A percentile compares a stretch with the other conserved stretches of the same genome.
These are phyloP conservation scores for Podospora sp. DNA, from an alignment of 495 filamentous ascomycete genomes.

Conservation along the genomic window DNA sequence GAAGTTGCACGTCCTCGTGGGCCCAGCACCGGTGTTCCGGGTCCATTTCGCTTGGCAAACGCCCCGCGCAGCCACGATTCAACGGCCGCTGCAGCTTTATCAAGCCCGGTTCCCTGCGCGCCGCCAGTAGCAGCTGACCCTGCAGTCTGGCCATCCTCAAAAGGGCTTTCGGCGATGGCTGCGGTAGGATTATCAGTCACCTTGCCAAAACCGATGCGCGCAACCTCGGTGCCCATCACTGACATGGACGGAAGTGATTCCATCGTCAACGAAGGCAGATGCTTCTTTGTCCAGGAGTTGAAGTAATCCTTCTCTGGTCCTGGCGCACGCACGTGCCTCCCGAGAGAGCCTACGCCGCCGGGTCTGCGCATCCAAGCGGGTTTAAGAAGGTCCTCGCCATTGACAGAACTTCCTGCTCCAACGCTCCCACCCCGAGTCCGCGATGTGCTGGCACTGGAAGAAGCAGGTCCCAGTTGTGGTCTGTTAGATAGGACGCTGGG, in stretches of 20 bases:
- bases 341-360: conserved; percentile 82
- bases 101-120: conserved; percentile 54
- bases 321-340: conserved; percentile 65
- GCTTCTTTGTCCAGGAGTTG: conserved; percentile 75
- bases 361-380: conserved; percentile 70
- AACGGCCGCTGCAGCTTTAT: conserved; percentile 81
- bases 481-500: conserved; percentile 38
- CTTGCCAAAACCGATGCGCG: conserved; percentile 51
- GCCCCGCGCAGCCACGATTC: conserved; percentile 88
- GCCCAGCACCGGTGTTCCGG: conserved; percentile 51
- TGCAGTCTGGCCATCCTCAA: conserved; percentile 46
- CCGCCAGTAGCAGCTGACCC: conserved; percentile 28
- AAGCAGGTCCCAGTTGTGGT: conserved; percentile 21
- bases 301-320: conserved; percentile 80
- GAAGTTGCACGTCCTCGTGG: conserved; percentile 38
- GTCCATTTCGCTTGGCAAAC: conserved; percentile 55
- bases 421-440: conserved; percentile 36
- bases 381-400: conserved; percentile 17
- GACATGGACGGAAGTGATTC: conserved; percentile 57
- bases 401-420: conserved; percentile 22
- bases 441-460: conserved; percentile 26
- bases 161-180: conserved; percentile 54
- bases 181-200: conserved; percentile 31
- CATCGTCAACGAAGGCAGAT: conserved; percentile 71
- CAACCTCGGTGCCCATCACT: conserved; percentile 51